Conservation (phyloP, 176 grass and related monocot genomes). For the Triticum aestivum region IWGSC_CS_RefSeq_v2.1 NC_057809.1:607672601-607673100, state of each 20-base stretch:
- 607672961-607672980: conserved; percentile 13
- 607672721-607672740: neutral
- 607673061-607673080: neutral
- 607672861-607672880: conserved; percentile 78
- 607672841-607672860: conserved; percentile 83
- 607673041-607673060: too few relatives aligned
- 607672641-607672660: conserved; percentile 89
- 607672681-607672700: conserved; percentile 74
- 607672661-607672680: conserved; percentile 78
- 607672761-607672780: neutral
- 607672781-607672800: neutral
- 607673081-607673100: conserved; percentile 68
- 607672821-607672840: neutral
- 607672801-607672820: neutral
- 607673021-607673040: too few relatives aligned
- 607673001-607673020: too few relatives aligned
- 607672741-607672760: neutral
- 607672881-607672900: conserved; percentile 78
- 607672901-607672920: conserved; percentile 87
- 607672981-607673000: neutral
- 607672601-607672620: conserved; percentile 75
- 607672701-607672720: conserved; percentile 11
- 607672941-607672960: conserved; percentile 36
- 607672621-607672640: conserved; percentile 97
- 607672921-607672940: conserved; percentile 96